Evolutionary conservation across 2,329 filamentous ascomycete genomes (phyloP), one percentile per base, ranked within the genome.

Genomic region (Talaromyces marneffei): DNA sequence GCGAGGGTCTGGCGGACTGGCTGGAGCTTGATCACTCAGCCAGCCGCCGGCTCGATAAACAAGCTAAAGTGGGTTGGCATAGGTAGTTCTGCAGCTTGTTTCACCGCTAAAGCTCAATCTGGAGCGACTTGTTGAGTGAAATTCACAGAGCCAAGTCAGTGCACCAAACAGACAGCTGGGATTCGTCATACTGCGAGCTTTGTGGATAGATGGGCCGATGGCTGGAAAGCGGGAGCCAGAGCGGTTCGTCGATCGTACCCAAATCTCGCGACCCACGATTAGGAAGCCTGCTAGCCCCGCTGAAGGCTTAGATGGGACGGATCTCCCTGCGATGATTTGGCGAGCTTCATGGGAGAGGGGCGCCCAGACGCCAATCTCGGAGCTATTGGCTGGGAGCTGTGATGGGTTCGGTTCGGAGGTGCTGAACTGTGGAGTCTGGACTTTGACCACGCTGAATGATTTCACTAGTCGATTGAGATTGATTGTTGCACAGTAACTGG

Each of bases 171-270:
- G 37, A 55, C 35, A 6, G 16, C 29, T 3, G 9, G 35, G 46
- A 42, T 59, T 55, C 58, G 50, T 60, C 58, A 55, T 55, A 27
- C 27, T 46, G 29, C 48, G 33, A 23, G 48, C 18, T 48, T 50
- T 25, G 42, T 39, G 10, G 54, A 42, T 14, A 39, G 27, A 44
- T 39, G 10, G 54, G 35, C 9, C 29, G 27, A 44, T 55, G 50
- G 58, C 37, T 35, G 37, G 39, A 40, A 54, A 55, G 50, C 52
- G 37, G 40, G 57, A 50, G 18, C 33, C 42, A 44, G 54, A 54
- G 48, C 37, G 48, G 60, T 62, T 62, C 56, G 60, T 59, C 56
- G 60, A 62, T 62, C 60, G 54, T 40, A 29, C 37, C 52, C 52
- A 16, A 25, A 54, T 54, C 52, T 39, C 52, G 42, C n/a, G 33